phyloP scores from a whole-genome alignment of 768 basidiomycete species.

The Termitomyces sp. region DNA sequence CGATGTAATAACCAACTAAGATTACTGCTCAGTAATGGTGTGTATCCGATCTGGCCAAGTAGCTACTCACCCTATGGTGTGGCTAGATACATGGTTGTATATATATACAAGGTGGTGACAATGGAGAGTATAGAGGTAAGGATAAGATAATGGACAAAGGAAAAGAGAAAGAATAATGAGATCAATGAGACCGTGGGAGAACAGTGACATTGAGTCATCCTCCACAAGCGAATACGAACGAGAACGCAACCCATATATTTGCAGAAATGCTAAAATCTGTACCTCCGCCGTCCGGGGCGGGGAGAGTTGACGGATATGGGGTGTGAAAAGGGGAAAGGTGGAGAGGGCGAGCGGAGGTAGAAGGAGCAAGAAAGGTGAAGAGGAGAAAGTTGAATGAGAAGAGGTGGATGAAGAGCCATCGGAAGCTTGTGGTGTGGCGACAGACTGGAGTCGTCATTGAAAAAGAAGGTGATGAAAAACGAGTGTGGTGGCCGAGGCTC shows the following conservation, averaged over 20 bases:
- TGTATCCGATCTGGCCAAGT: no score
- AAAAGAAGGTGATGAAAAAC: conserved; percentile 8
- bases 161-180: no score
- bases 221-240: conserved; percentile 47
- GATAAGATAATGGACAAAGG: no score
- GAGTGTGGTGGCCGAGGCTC: conserved; percentile 11
- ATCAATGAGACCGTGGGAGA: no score
- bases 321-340: conserved; percentile 1
- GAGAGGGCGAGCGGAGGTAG: conserved; percentile 1
- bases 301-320: conserved; percentile 3
- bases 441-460: conserved; percentile 11
- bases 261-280: conserved; percentile 38
- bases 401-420: conserved; percentile 7
- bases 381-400: conserved; percentile 2
- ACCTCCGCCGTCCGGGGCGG: conserved; percentile 50
- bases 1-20: no score
- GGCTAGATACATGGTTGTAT: no score
- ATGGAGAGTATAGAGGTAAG: no score
- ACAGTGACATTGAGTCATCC: no score
- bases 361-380: background rate
- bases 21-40: no score
- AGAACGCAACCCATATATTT: conserved; percentile 54
- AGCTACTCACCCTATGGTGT: no score
- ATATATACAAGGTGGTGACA: no score
- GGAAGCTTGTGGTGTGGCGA: conserved; percentile 2